A percentile compares a stretch with the other conserved stretches of the same genome.
Conservation (phyloP, 176 grass and related monocot genomes). For the Oryza nivara region DNA sequence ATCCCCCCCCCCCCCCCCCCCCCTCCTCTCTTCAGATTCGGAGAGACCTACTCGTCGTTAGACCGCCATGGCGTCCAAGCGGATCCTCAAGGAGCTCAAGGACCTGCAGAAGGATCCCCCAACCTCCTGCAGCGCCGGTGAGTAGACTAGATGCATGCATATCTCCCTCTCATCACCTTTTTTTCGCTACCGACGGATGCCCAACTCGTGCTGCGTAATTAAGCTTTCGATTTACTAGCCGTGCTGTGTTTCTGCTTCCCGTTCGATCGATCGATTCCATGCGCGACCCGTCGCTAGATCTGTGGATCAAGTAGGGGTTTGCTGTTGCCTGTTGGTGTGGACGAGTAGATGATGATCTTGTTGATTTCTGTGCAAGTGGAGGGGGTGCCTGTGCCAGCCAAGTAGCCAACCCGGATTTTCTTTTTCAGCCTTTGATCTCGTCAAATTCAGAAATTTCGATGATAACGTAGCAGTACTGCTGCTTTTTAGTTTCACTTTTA, state of each 20-base stretch:
- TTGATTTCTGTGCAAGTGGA: background rate
- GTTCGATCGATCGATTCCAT: background rate
- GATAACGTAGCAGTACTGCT: background rate
- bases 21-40: background rate
- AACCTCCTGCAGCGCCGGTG: slow-evolving; percentile 70
- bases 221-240: too few relatives aligned
- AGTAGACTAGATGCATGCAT: background rate
- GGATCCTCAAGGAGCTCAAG: slow-evolving; percentile 83
- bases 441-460: background rate
- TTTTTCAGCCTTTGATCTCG: background rate
- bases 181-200: too few relatives aligned
- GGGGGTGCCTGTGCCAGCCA: background rate
- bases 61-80: slow-evolving; percentile 54
- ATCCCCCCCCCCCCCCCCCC: background rate
- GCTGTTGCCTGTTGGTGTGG: too few relatives aligned
- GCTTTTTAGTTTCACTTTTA: background rate
- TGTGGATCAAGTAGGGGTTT: background rate
- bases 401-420: too few relatives aligned
- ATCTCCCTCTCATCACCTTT: too few relatives aligned
- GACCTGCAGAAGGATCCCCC: slow-evolving; percentile 78
- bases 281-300: slow-evolving; percentile 9
- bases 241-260: background rate
- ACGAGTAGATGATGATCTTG: background rate
- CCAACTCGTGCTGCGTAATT: too few relatives aligned
- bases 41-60: background rate